Evolutionary conservation across 768 basidiomycete genomes (phyloP).

Genomic region (Podaxis rugospora): DNA sequence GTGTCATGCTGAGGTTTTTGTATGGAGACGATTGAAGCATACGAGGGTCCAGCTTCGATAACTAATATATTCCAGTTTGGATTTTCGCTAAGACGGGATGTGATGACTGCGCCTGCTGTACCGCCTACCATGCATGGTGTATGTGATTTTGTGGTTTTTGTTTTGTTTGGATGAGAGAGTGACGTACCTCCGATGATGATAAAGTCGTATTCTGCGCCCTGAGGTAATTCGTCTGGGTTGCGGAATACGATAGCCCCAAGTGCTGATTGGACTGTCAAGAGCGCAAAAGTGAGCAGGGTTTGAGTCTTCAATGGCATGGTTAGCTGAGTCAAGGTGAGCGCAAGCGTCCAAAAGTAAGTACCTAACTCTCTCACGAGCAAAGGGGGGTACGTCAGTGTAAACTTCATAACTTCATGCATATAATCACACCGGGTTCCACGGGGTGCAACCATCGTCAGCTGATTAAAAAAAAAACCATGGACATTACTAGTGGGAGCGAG

Average conservation of each 20-base stretch:
- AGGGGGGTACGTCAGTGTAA: too few relatives aligned
- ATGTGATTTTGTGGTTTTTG: neutral
- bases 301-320: neutral
- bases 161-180: neutral
- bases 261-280: neutral
- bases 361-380: too few relatives aligned
- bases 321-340: neutral
- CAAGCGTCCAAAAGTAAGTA: too few relatives aligned
- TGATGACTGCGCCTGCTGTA: conserved; percentile 8
- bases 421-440: too few relatives aligned
- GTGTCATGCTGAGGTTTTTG: neutral
- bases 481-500: too few relatives aligned
- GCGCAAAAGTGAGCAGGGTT: neutral
- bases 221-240: neutral
- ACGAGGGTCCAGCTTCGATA: conserved; percentile 15
- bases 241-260: neutral
- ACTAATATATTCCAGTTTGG: conserved; percentile 9
- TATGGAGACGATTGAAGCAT: neutral
- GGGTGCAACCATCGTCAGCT: too few relatives aligned
- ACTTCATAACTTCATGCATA: too few relatives aligned
- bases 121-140: conserved; percentile 6
- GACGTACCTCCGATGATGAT: conserved; percentile 12
- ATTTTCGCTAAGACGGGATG: conserved; percentile 10
- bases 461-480: too few relatives aligned
- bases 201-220: conserved; percentile 4